Evolutionary conservation across 345 rosid genomes (phyloP).

Genomic region (Ricinus communis): DNA sequence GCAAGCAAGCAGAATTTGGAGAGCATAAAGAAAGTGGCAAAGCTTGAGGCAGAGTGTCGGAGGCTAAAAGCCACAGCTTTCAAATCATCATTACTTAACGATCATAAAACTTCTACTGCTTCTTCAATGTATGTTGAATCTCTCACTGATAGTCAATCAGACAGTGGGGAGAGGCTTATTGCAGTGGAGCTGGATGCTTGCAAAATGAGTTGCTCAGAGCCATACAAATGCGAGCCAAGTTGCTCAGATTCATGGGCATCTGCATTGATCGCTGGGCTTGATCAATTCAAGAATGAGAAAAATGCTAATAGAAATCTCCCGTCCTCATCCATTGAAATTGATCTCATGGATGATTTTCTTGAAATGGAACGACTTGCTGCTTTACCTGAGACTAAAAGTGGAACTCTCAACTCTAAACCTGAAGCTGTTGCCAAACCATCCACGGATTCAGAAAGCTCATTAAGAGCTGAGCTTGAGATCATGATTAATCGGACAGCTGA

Average conservation of each 20-base stretch:
- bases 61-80: conserved; percentile 55
- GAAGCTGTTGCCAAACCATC: conserved; percentile 33
- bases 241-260: conserved; percentile 40
- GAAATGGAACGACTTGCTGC: conserved; percentile 87
- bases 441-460: conserved; percentile 33
- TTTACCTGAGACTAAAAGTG: conserved; percentile 48
- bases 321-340: conserved; percentile 46
- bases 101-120: conserved; percentile 36
- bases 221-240: conserved; percentile 29
- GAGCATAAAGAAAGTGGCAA: conserved; percentile 72
- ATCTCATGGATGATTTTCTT: conserved; percentile 95
- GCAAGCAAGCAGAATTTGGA: conserved; percentile 90
- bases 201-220: conserved; percentile 28
- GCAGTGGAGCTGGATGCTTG: conserved; percentile 46
- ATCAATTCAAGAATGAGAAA: conserved; percentile 43
- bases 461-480: conserved; percentile 51
- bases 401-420: conserved; percentile 32
- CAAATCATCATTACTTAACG: conserved; percentile 37
- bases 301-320: conserved; percentile 27
- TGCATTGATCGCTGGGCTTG: conserved; percentile 33
- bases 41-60: conserved; percentile 76
- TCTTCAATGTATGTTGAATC: conserved; percentile 58
- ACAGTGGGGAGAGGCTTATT: conserved; percentile 50
- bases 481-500: conserved; percentile 36
- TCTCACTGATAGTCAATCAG: conserved; percentile 67